Evolutionary conservation across 331 rosid genomes (phyloP).

Genomic region (Cydonia oblonga): DNA sequence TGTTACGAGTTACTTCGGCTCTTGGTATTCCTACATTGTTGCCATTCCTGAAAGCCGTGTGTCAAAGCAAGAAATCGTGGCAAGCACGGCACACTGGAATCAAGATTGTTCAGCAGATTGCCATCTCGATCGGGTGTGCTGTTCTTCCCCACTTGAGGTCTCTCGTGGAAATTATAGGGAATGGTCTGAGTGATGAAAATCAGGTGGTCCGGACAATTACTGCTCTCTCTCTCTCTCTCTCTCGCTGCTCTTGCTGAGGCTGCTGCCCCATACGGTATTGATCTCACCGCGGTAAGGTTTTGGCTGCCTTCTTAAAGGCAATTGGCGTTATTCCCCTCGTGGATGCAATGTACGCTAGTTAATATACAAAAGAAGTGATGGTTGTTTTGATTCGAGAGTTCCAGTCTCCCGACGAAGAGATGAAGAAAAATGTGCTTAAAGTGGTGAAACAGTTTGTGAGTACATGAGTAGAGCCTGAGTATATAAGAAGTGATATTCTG

Average conservation of each 20-base stretch:
- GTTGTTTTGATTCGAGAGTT: constrained; percentile 82
- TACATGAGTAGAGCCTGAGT: constrained; percentile 84
- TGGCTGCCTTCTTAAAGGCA: constrained; percentile 94
- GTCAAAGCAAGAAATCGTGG: constrained; percentile 98
- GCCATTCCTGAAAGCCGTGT: constrained; percentile 91
- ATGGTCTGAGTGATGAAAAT: constrained; percentile 87
- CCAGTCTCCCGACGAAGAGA: constrained; percentile 96
- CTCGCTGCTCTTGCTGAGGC: constrained; percentile 98
- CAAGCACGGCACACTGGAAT: constrained; percentile 96
- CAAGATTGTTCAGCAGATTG: constrained; percentile 96
- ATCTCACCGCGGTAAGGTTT: constrained; percentile 90
- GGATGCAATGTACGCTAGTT: constrained; percentile 90
- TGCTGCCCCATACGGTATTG: constrained; percentile 94
- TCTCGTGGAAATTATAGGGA: constrained; percentile 86
- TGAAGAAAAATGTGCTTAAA: constrained; percentile 92
- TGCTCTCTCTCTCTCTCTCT: constrained; percentile 39
- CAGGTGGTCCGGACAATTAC: constrained; percentile 94
- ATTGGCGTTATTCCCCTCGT: constrained; percentile 86
- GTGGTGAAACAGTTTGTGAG: constrained; percentile 95
- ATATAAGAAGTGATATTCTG: constrained; percentile 67
- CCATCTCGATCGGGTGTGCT: constrained; percentile 84
- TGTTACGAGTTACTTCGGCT: constrained; percentile 31
- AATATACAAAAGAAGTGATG: constrained; percentile 94
- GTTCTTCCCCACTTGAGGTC: constrained; percentile 87
- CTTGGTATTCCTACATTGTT: constrained; percentile 85